Evolutionary conservation across 2,329 filamentous ascomycete genomes (phyloP).

Genomic region (Fusarium dlaminii): DNA sequence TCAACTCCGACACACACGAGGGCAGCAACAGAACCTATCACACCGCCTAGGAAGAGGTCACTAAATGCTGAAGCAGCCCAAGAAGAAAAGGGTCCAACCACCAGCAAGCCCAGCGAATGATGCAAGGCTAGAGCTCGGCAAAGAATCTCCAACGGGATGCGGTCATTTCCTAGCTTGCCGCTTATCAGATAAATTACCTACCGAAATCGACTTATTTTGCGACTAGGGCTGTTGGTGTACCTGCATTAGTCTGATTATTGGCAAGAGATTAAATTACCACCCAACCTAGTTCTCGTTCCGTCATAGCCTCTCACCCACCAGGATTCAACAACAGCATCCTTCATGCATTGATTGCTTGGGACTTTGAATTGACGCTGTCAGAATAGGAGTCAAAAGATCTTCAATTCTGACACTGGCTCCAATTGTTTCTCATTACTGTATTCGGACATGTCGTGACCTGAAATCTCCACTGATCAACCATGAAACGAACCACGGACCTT

Average conservation of each 20-base stretch:
- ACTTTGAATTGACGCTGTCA: neutral
- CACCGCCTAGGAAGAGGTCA: constrained; percentile 4
- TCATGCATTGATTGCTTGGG: neutral
- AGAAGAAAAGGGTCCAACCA: constrained; percentile 18
- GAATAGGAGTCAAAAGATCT: constrained; percentile 21
- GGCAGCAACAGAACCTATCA: neutral
- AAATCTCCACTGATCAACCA: constrained; percentile 27
- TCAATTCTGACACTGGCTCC: constrained; percentile 4
- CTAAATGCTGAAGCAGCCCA: neutral
- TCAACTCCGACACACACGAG: neutral
- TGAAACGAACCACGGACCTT: constrained; percentile 11
- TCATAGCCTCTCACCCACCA: neutral
- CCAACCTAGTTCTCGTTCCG: constrained; percentile 3
- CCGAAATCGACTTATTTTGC: constrained; percentile 26
- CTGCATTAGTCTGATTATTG: constrained; percentile 32
- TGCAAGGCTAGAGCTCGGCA: neutral
- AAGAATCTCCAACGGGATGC: neutral
- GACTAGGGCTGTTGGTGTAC: constrained; percentile 21
- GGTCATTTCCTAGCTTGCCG: constrained; percentile 23
- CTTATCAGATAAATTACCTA: constrained; percentile 29
- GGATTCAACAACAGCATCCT: neutral
- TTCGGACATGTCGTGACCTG: constrained; percentile 1
- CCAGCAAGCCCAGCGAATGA: constrained; percentile 10
- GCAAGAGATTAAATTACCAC: constrained; percentile 27
- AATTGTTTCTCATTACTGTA: constrained; percentile 4